Conservation (phyloP, 2,329 filamentous ascomycete species). For the Neurospora crassa region DNA sequence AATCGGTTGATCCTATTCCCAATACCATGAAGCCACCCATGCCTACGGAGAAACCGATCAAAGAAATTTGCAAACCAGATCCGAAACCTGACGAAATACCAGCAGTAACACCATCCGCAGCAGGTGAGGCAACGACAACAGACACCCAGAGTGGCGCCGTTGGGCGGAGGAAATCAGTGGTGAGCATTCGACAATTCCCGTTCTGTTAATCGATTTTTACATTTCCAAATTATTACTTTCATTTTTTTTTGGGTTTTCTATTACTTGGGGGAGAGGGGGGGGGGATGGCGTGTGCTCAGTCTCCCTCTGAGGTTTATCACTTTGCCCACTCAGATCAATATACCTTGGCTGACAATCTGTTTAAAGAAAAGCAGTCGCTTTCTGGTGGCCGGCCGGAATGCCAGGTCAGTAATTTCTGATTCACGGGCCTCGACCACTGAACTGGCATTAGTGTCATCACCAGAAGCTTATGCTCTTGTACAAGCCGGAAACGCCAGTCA, state of each 20-base stretch:
- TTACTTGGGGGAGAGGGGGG: too few species aligned
- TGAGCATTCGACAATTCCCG: background rate
- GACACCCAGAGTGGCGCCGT: background rate
- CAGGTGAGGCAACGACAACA: background rate
- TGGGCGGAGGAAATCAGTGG: background rate
- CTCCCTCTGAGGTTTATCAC: background rate
- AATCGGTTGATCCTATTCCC: background rate
- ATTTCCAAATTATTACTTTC: too few species aligned
- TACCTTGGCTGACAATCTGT: background rate
- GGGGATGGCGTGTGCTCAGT: too few species aligned
- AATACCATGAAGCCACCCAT: background rate
- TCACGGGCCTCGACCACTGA: conserved; percentile 5
- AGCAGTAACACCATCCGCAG: background rate
- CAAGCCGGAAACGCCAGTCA: background rate
- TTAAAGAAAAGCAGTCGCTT: conserved; percentile 16
- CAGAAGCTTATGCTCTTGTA: background rate
- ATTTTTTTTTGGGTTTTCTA: too few species aligned
- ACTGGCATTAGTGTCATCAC: background rate
- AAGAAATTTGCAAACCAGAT: background rate
- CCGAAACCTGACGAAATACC: background rate
- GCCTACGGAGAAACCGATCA: background rate
- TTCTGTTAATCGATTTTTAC: background rate
- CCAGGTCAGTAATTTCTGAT: conserved; percentile 8
- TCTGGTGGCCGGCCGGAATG: conserved; percentile 16
- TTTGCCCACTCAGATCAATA: background rate